These are phyloP conservation scores for Eimeria zaria DNA, from an alignment of 169 alveolate genomes.

Conservation along the genomic window DNA sequence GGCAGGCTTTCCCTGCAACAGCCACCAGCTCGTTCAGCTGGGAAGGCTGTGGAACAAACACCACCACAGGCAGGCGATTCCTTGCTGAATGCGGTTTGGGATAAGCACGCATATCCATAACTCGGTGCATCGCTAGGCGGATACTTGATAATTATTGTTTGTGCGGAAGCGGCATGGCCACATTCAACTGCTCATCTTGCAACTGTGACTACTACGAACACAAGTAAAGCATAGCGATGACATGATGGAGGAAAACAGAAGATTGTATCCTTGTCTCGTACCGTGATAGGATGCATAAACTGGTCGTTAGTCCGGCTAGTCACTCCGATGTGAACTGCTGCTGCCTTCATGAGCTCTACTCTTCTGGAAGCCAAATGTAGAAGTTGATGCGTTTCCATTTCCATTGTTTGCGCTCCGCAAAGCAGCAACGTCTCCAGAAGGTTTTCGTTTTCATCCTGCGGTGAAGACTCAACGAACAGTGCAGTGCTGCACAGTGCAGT, in stretches of 20 bases:
- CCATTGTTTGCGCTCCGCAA: constrained; percentile 84
- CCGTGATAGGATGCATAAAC: constrained; percentile 80
- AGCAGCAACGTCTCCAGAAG: constrained; percentile 67
- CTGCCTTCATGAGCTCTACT: constrained; percentile 74
- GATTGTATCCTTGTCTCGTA: background rate
- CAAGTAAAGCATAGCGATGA: too few species aligned
- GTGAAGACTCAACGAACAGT: background rate
- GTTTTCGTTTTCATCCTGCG: constrained; percentile 83
- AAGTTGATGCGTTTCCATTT: constrained; percentile 86
- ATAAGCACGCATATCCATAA: background rate
- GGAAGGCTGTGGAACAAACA: constrained; percentile 67
- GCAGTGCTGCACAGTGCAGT: background rate
- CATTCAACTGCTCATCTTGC: background rate
- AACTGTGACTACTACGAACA: background rate
- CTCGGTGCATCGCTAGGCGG: background rate
- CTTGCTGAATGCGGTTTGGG: background rate
- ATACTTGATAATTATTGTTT: background rate
- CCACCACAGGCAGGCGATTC: background rate
- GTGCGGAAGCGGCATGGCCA: background rate
- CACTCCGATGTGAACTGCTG: constrained; percentile 86
- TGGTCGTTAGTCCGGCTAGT: constrained; percentile 83
- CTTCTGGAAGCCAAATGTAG: constrained; percentile 84
- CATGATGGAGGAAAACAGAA: background rate
- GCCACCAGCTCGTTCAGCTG: constrained; percentile 75
- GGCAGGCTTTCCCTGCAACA: constrained; percentile 80